Conservation (phyloP, 2,329 filamentous ascomycete genomes). For the Alternaria novae-zelandiae region DNA sequence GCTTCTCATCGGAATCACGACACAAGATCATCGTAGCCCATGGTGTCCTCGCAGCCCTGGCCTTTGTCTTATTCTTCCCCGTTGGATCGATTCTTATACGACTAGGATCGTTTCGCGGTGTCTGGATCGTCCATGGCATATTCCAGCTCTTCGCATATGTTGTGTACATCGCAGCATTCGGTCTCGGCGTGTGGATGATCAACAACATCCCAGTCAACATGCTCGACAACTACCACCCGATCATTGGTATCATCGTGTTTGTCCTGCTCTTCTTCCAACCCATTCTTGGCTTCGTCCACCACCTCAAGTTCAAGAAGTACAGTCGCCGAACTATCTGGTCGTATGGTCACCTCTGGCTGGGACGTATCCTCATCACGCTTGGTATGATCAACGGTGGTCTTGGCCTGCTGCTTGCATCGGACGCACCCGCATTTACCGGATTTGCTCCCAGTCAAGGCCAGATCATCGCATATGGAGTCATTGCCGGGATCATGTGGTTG, state of each 20-base stretch:
- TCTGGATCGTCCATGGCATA: constrained; percentile 52
- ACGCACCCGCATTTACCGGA: constrained; percentile 31
- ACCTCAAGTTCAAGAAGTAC: constrained; percentile 57
- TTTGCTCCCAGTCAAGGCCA: constrained; percentile 34
- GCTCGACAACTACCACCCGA: constrained; percentile 54
- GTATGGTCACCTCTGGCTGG: constrained; percentile 62
- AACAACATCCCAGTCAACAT: constrained; percentile 35
- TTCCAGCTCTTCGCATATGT: constrained; percentile 58
- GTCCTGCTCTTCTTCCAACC: constrained; percentile 62
- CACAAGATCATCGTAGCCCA: constrained; percentile 49
- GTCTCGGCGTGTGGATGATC: constrained; percentile 59
- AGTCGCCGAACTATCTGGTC: constrained; percentile 55
- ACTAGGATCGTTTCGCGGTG: constrained; percentile 48
- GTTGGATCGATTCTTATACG: constrained; percentile 53
- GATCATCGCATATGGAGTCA: constrained; percentile 42
- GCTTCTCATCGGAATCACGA: constrained; percentile 11
- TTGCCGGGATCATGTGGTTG: constrained; percentile 45
- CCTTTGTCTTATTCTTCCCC: constrained; percentile 55
- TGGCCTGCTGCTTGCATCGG: constrained; percentile 51
- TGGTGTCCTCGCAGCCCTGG: constrained; percentile 51
- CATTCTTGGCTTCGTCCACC: constrained; percentile 59
- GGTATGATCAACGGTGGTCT: constrained; percentile 65
- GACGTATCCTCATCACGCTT: constrained; percentile 57
- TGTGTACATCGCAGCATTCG: constrained; percentile 57
- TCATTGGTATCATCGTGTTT: constrained; percentile 62